Evolutionary conservation across 345 rosid genomes (phyloP), one percentile per base, ranked within the genome.

Genomic region (Fremontodendron californicum): DNA sequence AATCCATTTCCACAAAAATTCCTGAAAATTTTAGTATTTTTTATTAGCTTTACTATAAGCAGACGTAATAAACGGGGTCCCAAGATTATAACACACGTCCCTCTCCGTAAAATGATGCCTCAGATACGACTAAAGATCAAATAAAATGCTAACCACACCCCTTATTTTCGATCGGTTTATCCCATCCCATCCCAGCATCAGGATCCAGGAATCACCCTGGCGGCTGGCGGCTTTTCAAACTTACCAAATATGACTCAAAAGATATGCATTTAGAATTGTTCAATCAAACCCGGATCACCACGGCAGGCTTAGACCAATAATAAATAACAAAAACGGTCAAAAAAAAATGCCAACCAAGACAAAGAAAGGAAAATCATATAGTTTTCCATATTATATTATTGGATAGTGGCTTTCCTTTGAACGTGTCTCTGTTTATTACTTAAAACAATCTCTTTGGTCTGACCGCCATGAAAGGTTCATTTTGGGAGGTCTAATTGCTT

Each of bases 361-460:
- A 39, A 65, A 39, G 2, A 27, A n/a, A 66, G 13, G 8, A 23
- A 23, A 66, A 27, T 60, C 37, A 1, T 60, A 27, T 60, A 27
- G 35, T 60, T 12, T 60, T 31, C 39, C 39, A 60, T 29, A 11
- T 60, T 60, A 48, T 70, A 3, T 4, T 10, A 48, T 49, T 18
- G 7, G 7, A 46, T 60, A 12, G 3, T 12, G 5, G 60, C 35
- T n/a, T 48, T 48, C 25, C 16, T 48, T 78, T 3, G 79, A 78
- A 6, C 68, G 77, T 15, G 81, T 54, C 72, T 49, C 49, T 66
- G 57, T 61, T 54, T 55, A 74, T 35, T 29, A 46, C 1, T 74
- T 39, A 25, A 69, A 54, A 75, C 49, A 19, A 40, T 64, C 58
- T 76, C 11, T 49, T 25, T 15, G 35, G 52, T 46, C 57, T 54